phyloP scores from a whole-genome alignment of 2,329 filamentous ascomycete genomes.

The Xylaria arbuscula region DNA sequence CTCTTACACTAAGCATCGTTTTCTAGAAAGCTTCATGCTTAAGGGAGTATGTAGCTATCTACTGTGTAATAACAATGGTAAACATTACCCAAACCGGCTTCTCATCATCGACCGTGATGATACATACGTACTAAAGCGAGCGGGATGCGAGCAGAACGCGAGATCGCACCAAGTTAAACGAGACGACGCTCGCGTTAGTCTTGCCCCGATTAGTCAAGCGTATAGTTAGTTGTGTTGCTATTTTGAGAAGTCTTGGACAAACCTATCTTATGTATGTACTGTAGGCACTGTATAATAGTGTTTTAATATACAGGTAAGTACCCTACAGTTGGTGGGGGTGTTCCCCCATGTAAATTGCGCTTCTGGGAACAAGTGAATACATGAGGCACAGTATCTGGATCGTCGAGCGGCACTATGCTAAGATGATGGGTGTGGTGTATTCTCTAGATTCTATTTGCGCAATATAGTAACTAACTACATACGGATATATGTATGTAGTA shows the following conservation, averaged over 20 bases:
- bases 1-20: too few relatives aligned
- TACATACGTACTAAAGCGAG: slow-evolving; percentile 10
- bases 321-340: too few relatives aligned
- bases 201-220: slow-evolving; percentile 16
- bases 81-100: neutral
- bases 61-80: neutral
- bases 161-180: slow-evolving; percentile 7
- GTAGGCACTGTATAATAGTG: slow-evolving; percentile 14
- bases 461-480: neutral
- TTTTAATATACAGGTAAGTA: neutral
- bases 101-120: neutral
- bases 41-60: neutral
- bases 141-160: slow-evolving; percentile 5
- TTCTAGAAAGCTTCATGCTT: neutral
- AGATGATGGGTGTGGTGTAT: too few relatives aligned
- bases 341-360: neutral
- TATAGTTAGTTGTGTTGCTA: slow-evolving; percentile 8
- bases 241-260: slow-evolving; percentile 12
- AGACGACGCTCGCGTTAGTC: neutral
- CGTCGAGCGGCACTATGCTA: neutral
- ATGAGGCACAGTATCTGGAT: neutral
- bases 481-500: too few relatives aligned
- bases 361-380: neutral
- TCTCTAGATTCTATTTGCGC: slow-evolving; percentile 13
- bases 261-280: too few relatives aligned